Base-by-base conservation (phyloP, 192 early-diverging fungal species). In the Haplosporangium gracile region DNA sequence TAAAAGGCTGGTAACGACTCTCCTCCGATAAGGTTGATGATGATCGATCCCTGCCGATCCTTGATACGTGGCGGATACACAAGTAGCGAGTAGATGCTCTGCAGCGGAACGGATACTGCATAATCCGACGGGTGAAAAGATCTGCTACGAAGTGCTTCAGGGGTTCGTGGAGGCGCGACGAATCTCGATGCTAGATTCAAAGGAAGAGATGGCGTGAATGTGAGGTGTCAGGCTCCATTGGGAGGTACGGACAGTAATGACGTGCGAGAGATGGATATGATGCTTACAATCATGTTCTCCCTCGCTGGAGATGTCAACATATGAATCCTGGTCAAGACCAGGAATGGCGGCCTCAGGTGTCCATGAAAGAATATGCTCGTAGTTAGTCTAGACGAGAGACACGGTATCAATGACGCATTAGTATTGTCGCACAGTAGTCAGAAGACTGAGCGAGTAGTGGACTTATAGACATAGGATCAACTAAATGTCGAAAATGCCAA, bases 361-460 rank as follows among this genome's bases (percentile, higher is more conserved):
- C 95, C 95, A 95, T 4, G 93, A 92, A 22, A 95, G 81, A 70
- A 93, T 91, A 85, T 93, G 91, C 53, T 93, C 91, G 70, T 82
- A 73, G 43, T 85, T 74, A 6, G 70, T 73, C 79, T 88, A 55
- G 20, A 53, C 55, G 20, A 47, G 29, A 38, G 38, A 40, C 1
- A 13, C 36, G 13, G 15, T 5, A 20, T 38, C 10, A 16, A n/a
- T 39, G 68, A 36, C 13, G 49, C 15, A 32, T 29, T 24, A 51
- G 22, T 39, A 10, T 39, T 22, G 8, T 1, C 4, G 4, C 51
- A 42, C 29, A 39, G 36, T 70, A 40, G 0, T 18, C 9, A 15
- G 16, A 36, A 38, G 69, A 0, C 18, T 34, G 26, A 10, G n/a
- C 24, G 24, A 49, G 47, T 10, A 49, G 47, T 29, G n/a, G 2